Evolutionary conservation across 2,329 filamentous ascomycete species (phyloP), one percentile per base, ranked within the genome.

Genomic region (Ceratocystis albifundus): DNA sequence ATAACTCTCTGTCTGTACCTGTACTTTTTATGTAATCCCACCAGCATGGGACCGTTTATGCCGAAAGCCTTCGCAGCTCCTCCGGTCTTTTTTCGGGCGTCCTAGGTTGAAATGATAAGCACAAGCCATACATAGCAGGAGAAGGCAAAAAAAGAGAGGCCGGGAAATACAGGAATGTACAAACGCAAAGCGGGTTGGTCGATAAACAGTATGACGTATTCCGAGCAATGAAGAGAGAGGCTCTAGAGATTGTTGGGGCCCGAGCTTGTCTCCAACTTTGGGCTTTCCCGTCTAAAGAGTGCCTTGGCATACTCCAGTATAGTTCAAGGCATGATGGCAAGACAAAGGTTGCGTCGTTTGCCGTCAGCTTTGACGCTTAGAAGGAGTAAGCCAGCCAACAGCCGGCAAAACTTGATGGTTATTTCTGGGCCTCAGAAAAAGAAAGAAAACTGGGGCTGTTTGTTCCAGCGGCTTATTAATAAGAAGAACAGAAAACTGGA

Each of bases 11-110:
- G 36, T 41, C 10, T 25, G 48, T 53, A 41, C 36, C 12, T 41
- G 36, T 53, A 22, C 48, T 53, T 28, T 28, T 28, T 15, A 53
- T 53, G 48, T 53, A 53, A 53, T 25, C 8, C 7, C 22, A 59
- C 10, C 4, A 59, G 5, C 5, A 30, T 36, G 28, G 28, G 55
- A 4, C 36, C 3, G 36, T 41, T 17, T 22, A 53, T 53, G 28
- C 55, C 30, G 25, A 36, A 20, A 36, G 25, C 28, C 55, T 32
- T 32, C 32, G 28, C 30, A 53, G 1, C 55, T 59, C 17, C 20
- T 59, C 55, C 55, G 55, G 55, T 59, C 55, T 59, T 59, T 59
- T 59, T 59, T 59, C 55, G 55, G 55, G 25, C 55, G 15, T 59
- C 55, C 55, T n/a, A 36, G 12, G 28, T 36, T 36, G 36, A 7